These are phyloP conservation scores for Spizellomyces punctatus DNA, from an alignment of 192 early-diverging fungal genomes.

Conservation along the genomic window DNA sequence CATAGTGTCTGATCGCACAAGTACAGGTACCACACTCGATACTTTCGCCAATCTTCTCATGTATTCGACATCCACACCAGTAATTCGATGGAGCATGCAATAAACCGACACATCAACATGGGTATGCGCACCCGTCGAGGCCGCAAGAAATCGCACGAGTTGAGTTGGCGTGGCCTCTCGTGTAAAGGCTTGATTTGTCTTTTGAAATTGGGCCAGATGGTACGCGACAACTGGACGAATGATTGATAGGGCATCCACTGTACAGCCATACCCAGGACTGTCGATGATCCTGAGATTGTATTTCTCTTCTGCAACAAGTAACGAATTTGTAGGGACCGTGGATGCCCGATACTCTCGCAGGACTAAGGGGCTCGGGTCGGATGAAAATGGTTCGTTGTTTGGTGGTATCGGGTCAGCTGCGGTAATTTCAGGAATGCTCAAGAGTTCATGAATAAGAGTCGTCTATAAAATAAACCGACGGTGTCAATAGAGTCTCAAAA, in stretches of 20 bases:
- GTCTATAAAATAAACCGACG: constrained; percentile 24
- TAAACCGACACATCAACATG: constrained; percentile 47
- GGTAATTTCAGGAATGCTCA: constrained; percentile 29
- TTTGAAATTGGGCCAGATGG: constrained; percentile 26
- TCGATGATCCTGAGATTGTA: constrained; percentile 48
- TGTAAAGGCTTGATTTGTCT: constrained; percentile 35
- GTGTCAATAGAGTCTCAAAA: not conserved
- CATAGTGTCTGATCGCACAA: constrained; percentile 65
- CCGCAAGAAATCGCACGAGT: constrained; percentile 28
- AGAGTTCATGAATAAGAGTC: constrained; percentile 32
- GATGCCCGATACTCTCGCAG: constrained; percentile 21
- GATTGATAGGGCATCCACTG: constrained; percentile 36
- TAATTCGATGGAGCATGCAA: constrained; percentile 57
- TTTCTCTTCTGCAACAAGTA: constrained; percentile 16
- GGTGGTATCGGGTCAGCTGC: constrained; percentile 19
- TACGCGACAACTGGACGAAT: constrained; percentile 43
- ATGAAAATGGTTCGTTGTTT: not conserved
- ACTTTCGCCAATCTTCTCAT: constrained; percentile 60
- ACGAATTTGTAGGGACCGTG: constrained; percentile 8
- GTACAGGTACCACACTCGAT: constrained; percentile 66
- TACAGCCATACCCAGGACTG: constrained; percentile 41
- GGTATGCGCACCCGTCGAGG: constrained; percentile 38
- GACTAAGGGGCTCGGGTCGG: constrained; percentile 12
- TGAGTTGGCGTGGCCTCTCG: constrained; percentile 1
- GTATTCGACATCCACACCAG: constrained; percentile 70